Evolutionary conservation across 768 basidiomycete genomes (phyloP).

Genomic region (Suillus cothurnatus): DNA sequence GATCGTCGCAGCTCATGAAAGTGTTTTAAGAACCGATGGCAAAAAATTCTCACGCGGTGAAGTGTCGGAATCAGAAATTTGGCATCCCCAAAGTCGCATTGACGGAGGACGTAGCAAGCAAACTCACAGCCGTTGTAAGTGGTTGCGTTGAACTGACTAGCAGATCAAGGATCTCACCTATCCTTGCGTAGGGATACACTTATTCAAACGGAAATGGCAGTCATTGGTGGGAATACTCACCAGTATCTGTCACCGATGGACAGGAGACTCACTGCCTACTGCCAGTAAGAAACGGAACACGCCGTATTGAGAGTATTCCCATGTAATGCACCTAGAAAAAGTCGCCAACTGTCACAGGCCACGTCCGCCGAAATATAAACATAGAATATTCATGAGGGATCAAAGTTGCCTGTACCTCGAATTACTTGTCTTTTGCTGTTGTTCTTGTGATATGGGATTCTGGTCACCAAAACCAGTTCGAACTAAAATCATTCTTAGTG

Average conservation of each 20-base stretch:
- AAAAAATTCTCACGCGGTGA: background rate
- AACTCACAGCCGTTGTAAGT: background rate
- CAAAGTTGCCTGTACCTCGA: background rate
- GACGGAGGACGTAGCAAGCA: background rate
- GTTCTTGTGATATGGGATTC: background rate
- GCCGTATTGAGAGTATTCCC: background rate
- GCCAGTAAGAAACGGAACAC: background rate
- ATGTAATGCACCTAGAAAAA: background rate
- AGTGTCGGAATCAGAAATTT: too few relatives aligned
- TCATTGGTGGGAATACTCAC: background rate
- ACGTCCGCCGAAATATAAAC: background rate
- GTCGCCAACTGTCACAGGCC: background rate
- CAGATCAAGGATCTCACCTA: too few relatives aligned
- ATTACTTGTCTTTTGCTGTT: background rate
- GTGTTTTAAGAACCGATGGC: background rate
- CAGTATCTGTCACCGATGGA: background rate
- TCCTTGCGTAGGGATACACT: background rate
- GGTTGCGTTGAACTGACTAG: background rate
- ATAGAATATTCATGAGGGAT: background rate
- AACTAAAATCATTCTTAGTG: background rate
- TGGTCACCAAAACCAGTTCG: background rate
- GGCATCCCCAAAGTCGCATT: background rate
- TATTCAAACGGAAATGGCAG: too few relatives aligned
- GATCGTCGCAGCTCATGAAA: background rate
- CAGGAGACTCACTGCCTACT: background rate